Conservation (phyloP, 2,329 filamentous ascomycete species). For the Gremmenia infestans region DNA sequence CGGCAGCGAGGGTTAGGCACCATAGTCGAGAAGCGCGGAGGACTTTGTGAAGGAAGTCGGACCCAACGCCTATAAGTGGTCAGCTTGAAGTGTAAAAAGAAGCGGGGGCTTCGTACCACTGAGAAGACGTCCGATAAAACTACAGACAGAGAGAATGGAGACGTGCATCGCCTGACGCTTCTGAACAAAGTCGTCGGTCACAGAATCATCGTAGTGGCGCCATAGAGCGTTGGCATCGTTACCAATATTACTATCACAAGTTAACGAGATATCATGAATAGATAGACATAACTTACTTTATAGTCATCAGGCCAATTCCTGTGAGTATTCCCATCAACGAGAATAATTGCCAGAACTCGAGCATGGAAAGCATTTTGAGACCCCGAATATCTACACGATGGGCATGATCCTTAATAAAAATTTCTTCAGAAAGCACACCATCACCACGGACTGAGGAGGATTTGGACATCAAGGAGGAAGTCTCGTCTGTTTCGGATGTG, state of each 20-base stretch:
- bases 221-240: conserved; percentile 84
- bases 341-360: conserved; percentile 91
- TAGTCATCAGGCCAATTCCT: conserved; percentile 95
- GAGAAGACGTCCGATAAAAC: conserved; percentile 74
- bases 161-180: conserved; percentile 86
- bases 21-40: conserved; percentile 79
- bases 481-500: conserved; percentile 58
- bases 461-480: conserved; percentile 72
- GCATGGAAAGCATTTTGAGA: conserved; percentile 61
- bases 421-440: conserved; percentile 37
- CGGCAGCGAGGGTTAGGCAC: conserved; percentile 76
- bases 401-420: conserved; percentile 62
- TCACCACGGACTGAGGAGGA: conserved; percentile 45
- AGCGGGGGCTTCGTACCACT: conserved; percentile 56
- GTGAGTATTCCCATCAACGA: conserved; percentile 83
- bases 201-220: conserved; percentile 74
- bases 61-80: conserved; percentile 65
- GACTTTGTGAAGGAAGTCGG: conserved; percentile 80
- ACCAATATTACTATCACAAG: conserved; percentile 73
- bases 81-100: conserved; percentile 1
- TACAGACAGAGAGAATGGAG: conserved; percentile 84
- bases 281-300: conserved; percentile 66
- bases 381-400: conserved; percentile 90
- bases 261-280: background rate
- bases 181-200: conserved; percentile 69